Evolutionary conservation across 1,284 basidiomycete genomes (phyloP).

Genomic region (Leccinum fuscescens): DNA sequence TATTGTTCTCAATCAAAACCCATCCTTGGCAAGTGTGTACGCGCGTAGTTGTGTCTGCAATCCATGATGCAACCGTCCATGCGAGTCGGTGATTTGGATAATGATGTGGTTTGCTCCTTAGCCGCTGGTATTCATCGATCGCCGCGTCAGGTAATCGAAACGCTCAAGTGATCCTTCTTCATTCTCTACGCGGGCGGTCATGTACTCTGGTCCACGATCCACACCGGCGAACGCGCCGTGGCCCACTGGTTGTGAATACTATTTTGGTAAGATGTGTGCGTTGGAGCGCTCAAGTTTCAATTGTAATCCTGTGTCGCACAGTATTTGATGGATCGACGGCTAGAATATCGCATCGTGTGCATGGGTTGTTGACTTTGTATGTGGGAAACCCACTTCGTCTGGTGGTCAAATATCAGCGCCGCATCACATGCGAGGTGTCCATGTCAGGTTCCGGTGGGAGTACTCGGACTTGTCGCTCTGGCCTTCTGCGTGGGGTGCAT

Average conservation of each 20-base stretch:
- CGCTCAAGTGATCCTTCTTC: neutral
- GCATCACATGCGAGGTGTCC: neutral
- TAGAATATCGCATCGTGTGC: neutral
- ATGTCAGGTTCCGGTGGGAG: neutral
- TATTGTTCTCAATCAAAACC: neutral
- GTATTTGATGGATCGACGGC: neutral
- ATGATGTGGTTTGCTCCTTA: neutral
- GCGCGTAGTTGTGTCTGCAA: neutral
- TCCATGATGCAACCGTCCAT: neutral
- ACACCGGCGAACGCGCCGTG: neutral
- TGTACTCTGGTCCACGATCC: neutral
- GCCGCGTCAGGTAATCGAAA: neutral
- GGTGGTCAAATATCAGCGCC: neutral
- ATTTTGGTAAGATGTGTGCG: neutral
- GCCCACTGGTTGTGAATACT: neutral
- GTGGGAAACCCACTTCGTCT: constrained; percentile 21
- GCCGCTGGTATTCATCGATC: neutral
- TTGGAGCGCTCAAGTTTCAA: neutral
- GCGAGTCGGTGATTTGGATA: neutral
- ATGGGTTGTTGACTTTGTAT: neutral
- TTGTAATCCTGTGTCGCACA: neutral
- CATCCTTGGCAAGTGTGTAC: neutral
- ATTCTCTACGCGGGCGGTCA: neutral
- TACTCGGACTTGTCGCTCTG: neutral
- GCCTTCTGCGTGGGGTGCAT: neutral